Evolutionary conservation across 1,139 yeast species (phyloP).

Genomic region (Casaregolazyma suthepensis): DNA sequence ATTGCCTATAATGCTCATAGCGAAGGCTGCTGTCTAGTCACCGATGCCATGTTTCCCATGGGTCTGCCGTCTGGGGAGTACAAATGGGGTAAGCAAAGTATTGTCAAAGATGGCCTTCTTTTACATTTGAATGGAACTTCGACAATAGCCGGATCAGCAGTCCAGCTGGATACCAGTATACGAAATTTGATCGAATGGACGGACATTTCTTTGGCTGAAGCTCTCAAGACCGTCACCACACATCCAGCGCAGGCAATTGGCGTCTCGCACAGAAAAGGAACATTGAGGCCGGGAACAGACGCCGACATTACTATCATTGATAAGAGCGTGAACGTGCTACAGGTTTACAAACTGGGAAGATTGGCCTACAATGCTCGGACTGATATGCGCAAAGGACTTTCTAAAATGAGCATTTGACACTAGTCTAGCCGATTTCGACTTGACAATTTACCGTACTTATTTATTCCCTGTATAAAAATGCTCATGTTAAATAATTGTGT

Average conservation of each 20-base stretch:
- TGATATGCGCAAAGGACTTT: conserved; percentile 6
- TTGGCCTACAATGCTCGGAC: conserved; percentile 27
- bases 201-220: conserved; percentile 45
- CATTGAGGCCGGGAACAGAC: conserved; percentile 49
- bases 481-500: not conserved
- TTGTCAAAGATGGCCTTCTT: conserved; percentile 46
- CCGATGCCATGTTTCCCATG: conserved; percentile 52
- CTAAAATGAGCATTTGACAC: not conserved
- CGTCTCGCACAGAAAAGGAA: conserved; percentile 44
- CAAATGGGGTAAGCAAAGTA: conserved; percentile 36
- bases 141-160: conserved; percentile 60
- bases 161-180: conserved; percentile 50
- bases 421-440: not conserved
- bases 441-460: not conserved
- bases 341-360: conserved; percentile 49
- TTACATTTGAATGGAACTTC: conserved; percentile 50
- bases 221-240: conserved; percentile 52
- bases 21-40: conserved; percentile 51
- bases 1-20: conserved; percentile 52
- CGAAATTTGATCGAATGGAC: conserved; percentile 53
- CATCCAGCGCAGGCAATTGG: conserved; percentile 51
- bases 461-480: conserved; percentile 4
- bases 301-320: conserved; percentile 54
- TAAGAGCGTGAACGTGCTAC: conserved; percentile 41
- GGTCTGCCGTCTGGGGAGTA: conserved; percentile 42